Base-by-base conservation (phyloP, 306 rosid genomes). In the Chamaecrista fasciculata region DNA sequence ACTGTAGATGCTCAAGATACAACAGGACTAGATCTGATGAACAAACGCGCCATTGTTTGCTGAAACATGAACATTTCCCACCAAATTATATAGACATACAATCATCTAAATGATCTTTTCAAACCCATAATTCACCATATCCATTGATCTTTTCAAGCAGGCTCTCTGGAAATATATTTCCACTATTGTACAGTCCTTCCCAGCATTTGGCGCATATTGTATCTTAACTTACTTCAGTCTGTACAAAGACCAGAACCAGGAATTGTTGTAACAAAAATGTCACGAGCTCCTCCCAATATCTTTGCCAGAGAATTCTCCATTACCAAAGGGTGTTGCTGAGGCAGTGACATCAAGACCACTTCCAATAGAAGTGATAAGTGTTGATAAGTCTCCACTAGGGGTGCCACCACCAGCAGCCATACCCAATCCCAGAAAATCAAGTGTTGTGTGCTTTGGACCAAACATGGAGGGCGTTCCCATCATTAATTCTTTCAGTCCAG, bases 341-440 rank as follows among this genome's bases (percentile, higher is more conserved):
- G 82, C 74, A 0, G 89, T 65, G 1, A 87, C 86, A 69, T 92
- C 98, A 4, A 89, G 79, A 71, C 93, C 84, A 2, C 96, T 63
- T 0, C 96, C 86, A 3, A 89, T 85, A 1, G 96, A 85, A 11
- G 97, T 87, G 44, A 92, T 86, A 20, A 92, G 81, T 5, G 98
- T 96, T 0, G 98, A 85, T 19, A 92, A 51, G 70, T 91, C 87
- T 11, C 80, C 80, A 21, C 63, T 82, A 1, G 88, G 76, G 71
- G 71, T 83, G 26, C 87, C 92, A 18, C 89, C 92, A 21, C 93
- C 91, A 2, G 92, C 87, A 6, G 93, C 96, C 96, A 92, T 90
- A 47, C 98, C 98, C 76, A 92, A 70, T 61, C 98, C 96, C 0
- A 92, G 90, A 76, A 92, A 91, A 69, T 92, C 98, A 0, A 92